Evolutionary conservation across 352 stramenopile genomes (phyloP).

Genomic region (Phytophthora parvispora): DNA sequence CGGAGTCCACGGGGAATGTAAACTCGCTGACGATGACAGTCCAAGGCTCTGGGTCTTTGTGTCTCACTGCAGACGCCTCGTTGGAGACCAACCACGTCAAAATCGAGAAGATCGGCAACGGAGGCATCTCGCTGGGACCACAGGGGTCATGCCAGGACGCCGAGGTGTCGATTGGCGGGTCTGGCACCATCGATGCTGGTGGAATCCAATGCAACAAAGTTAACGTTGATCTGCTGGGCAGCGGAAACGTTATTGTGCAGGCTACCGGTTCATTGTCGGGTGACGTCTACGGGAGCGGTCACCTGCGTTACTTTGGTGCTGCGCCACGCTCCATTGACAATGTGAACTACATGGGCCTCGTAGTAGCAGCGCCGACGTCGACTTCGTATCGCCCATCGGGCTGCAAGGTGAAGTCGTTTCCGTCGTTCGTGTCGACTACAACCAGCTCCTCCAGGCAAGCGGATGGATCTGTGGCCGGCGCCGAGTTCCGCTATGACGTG

Average conservation of each 20-base stretch:
- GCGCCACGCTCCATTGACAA: conserved; percentile 29
- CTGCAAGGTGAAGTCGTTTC: conserved; percentile 12
- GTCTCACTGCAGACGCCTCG: conserved; percentile 12
- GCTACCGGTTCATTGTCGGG: conserved; percentile 26
- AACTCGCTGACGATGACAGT: background rate
- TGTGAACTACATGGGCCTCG: conserved; percentile 27
- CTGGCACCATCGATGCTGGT: conserved; percentile 26
- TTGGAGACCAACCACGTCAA: conserved; percentile 6
- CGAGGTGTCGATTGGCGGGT: conserved; percentile 12
- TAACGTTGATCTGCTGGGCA: conserved; percentile 28
- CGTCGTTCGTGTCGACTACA: background rate
- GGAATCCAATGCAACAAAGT: conserved; percentile 25
- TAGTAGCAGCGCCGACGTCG: conserved; percentile 5
- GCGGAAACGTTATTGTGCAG: conserved; percentile 33
- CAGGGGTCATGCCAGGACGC: conserved; percentile 18
- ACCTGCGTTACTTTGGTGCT: conserved; percentile 19
- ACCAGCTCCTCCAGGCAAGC: background rate
- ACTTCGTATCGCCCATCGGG: conserved; percentile 15
- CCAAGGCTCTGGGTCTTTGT: conserved; percentile 21
- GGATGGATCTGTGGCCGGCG: background rate
- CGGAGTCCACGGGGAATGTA: background rate
- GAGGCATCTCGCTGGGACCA: conserved; percentile 21
- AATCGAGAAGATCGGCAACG: conserved; percentile 18
- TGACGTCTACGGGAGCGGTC: conserved; percentile 29
- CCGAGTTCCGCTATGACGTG: conserved; percentile 5